Evolutionary conservation across 2,329 filamentous ascomycete genomes (phyloP).

Genomic region (Botrytis pseudocinerea): DNA sequence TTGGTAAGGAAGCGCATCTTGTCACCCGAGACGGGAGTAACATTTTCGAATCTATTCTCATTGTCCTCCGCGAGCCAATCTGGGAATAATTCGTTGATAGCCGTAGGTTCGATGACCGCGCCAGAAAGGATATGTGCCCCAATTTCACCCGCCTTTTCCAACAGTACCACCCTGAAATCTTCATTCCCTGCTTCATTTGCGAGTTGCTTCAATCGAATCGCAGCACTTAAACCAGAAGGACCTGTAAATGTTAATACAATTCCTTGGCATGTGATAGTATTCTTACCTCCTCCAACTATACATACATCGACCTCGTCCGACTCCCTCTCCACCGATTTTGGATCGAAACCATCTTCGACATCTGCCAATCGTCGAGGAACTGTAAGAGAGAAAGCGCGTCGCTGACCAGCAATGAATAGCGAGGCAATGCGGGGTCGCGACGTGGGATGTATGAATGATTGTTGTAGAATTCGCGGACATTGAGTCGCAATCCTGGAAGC

Average conservation of each 20-base stretch:
- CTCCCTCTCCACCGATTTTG: slow-evolving; percentile 73
- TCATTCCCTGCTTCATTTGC: slow-evolving; percentile 94
- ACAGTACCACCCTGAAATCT: slow-evolving; percentile 86
- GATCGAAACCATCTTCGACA: slow-evolving; percentile 63
- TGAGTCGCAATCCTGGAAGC: slow-evolving; percentile 29
- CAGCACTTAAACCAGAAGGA: slow-evolving; percentile 89
- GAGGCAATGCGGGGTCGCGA: slow-evolving; percentile 30
- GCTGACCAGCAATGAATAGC: slow-evolving; percentile 32
- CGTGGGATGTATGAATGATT: slow-evolving; percentile 29
- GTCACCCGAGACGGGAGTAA: slow-evolving; percentile 79
- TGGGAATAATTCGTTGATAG: slow-evolving; percentile 86
- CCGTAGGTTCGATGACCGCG: slow-evolving; percentile 87
- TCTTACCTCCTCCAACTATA: slow-evolving; percentile 82
- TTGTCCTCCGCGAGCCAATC: slow-evolving; percentile 92
- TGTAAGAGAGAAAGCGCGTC: slow-evolving; percentile 49
- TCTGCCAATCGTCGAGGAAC: slow-evolving; percentile 45
- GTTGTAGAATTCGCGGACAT: slow-evolving; percentile 25
- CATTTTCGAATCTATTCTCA: slow-evolving; percentile 80
- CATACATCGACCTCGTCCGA: slow-evolving; percentile 94
- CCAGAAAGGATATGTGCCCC: slow-evolving; percentile 95
- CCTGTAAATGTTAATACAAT: slow-evolving; percentile 47
- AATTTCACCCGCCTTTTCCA: slow-evolving; percentile 94
- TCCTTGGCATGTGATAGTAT: slow-evolving; percentile 11
- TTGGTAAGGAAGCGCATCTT: slow-evolving; percentile 94
- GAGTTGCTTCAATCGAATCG: slow-evolving; percentile 92